Conservation (phyloP, 495 filamentous ascomycete genomes). For the Penicillium samsonianum region DNA sequence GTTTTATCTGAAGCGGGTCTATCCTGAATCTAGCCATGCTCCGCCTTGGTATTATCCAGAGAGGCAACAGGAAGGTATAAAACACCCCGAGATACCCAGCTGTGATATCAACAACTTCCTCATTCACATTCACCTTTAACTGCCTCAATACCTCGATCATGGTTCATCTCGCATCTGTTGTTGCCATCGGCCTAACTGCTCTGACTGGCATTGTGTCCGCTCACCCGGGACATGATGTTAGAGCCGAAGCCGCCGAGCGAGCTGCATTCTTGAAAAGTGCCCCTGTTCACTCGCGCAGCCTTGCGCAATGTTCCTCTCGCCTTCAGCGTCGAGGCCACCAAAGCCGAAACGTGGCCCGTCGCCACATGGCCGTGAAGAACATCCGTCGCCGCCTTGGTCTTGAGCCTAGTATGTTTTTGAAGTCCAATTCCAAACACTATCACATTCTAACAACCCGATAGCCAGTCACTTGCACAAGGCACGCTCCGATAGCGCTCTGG, state of each 20-base stretch:
- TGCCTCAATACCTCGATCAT: slow-evolving; percentile 10
- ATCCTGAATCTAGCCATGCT: background rate
- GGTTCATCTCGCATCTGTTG: slow-evolving; percentile 22
- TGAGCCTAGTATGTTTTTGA: slow-evolving; percentile 13
- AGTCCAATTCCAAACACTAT: background rate
- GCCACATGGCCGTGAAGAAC: slow-evolving; percentile 33
- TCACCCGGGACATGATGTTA: slow-evolving; percentile 52
- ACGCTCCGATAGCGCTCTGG: slow-evolving; percentile 43
- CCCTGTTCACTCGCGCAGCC: slow-evolving; percentile 37
- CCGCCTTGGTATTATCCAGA: background rate
- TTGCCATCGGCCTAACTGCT: slow-evolving; percentile 21
- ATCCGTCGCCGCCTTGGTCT: slow-evolving; percentile 34
- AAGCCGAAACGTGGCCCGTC: slow-evolving; percentile 46
- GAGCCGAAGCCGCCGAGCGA: slow-evolving; percentile 48
- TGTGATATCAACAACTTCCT: background rate
- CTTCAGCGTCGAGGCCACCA: slow-evolving; percentile 52
- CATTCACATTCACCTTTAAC: background rate
- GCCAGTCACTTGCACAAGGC: slow-evolving; percentile 34
- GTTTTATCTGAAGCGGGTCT: background rate
- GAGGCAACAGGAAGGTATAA: slow-evolving; percentile 2
- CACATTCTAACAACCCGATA: slow-evolving; percentile 2
- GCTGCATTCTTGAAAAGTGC: slow-evolving; percentile 40
- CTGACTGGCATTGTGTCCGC: slow-evolving; percentile 30
- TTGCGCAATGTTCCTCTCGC: slow-evolving; percentile 50
- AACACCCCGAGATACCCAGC: background rate